Evolutionary conservation across 2,329 filamentous ascomycete genomes (phyloP), one percentile per base, ranked within the genome.

Genomic region (Trichoderma lentiforme): DNA sequence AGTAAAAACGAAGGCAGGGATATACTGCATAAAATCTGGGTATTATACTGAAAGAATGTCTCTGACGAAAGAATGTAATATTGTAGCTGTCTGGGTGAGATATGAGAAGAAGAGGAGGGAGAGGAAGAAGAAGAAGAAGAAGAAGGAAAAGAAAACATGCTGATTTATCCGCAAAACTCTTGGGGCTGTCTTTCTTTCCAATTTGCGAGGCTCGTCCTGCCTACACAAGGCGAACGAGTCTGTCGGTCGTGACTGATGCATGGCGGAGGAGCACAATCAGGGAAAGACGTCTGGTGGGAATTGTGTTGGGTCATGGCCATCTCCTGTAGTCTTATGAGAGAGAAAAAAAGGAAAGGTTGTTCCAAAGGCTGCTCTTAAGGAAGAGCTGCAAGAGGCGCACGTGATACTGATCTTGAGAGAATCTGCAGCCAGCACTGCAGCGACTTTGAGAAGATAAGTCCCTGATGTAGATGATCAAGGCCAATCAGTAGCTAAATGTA

Each of bases 161-260:
- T 26, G 69, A n/a, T 26, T 71, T 24, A 47, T 58, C 69, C n/a
- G 34, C 61, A 26, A 57, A 61, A 65, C 64, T 9, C 26, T 71
- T 32, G 24, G 9, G 4, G 5, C 14, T 36, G 34, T 62, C 61
- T 51, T 58, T 57, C 67, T 56, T 71, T 43, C 69, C 69, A 8
- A 21, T 58, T 24, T 51, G 15, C 5, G 32, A 28, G 9, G 58
- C 3, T 53, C 36, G 15, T 70, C 21, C 57, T 69, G 32, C 34
- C 57, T 32, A 6, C 32, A 28, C n/a, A n/a, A 30, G 53, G 53
- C 24, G 32, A 21, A 15, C 6, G 34, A 51, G 21, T n/a, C 21
- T 28, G 63, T 39, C 21, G 47, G 63, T 39, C 63, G 63, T 51
- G 63, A 4, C 32, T 69, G 56, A 36, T 30, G 18, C n/a, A 26